These are phyloP conservation scores for Fraxinus albicans DNA, from an alignment of 305 asterid genomes.

Conservation along the genomic window DNA sequence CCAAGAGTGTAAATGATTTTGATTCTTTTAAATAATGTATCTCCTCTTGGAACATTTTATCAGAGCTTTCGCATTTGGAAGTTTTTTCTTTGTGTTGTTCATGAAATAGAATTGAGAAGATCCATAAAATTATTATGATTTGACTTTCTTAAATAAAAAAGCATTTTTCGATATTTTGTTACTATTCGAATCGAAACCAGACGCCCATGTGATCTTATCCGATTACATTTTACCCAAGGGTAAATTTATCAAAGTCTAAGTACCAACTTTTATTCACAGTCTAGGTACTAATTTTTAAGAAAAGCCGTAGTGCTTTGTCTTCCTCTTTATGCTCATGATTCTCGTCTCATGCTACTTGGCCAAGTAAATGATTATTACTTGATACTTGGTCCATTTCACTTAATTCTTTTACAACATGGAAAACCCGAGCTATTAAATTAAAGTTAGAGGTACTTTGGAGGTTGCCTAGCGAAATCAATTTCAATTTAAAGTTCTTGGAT, in stretches of 20 bases:
- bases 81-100: neutral
- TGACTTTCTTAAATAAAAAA: neutral
- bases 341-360: neutral
- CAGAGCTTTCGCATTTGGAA: neutral
- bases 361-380: neutral
- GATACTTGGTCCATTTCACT: neutral
- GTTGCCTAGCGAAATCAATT: neutral
- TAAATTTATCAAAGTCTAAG: neutral
- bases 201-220: neutral
- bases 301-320: neutral
- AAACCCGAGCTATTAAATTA: neutral
- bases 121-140: neutral
- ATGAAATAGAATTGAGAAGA: neutral
- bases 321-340: neutral
- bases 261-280: neutral
- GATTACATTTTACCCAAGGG: neutral
- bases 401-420: neutral
- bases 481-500: neutral
- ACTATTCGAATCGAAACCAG: neutral
- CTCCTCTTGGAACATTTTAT: neutral
- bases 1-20: conserved; percentile 29
- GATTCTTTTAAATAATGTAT: conserved; percentile 17
- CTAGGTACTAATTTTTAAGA: neutral
- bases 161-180: too few relatives aligned
- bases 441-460: neutral